phyloP scores from a whole-genome alignment of 176 grass and related monocot genomes.

The Avena eriantha region DNA sequence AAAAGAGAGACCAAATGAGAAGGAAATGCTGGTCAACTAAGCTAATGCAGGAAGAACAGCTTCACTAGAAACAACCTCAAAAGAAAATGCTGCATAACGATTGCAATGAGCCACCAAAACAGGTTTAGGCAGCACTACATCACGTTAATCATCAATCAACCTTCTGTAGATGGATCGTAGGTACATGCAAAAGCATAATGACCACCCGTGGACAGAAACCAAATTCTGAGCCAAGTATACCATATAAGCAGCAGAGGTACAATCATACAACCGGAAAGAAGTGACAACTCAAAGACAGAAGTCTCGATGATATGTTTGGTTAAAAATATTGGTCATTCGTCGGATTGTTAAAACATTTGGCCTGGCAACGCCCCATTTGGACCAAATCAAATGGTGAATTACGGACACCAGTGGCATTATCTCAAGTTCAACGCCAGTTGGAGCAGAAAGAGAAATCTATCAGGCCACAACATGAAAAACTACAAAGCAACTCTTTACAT shows the following conservation, averaged over 20 bases:
- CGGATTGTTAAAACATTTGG: neutral
- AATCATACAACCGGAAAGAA: neutral
- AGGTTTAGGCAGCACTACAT: neutral
- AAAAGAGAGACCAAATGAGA: neutral
- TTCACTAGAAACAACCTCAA: neutral
- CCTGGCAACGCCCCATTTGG: too few relatives aligned
- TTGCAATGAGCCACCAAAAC: neutral
- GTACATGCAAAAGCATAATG: neutral
- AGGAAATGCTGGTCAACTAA: neutral
- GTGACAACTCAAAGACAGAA: neutral
- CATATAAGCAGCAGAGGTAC: neutral
- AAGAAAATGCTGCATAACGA: neutral
- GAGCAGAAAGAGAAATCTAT: neutral
- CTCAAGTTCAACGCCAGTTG: neutral
- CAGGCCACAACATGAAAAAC: neutral
- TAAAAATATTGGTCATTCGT: neutral
- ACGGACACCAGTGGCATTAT: neutral
- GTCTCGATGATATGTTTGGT: neutral
- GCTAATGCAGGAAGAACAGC: neutral
- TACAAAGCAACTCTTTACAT: neutral
- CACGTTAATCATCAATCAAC: neutral
- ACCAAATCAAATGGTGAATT: too few relatives aligned
- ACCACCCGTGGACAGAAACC: neutral
- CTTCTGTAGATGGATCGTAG: neutral
- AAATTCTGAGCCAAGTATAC: neutral